These are phyloP conservation scores for Hypsizygus marmoreus DNA, from an alignment of 768 basidiomycete genomes.

Conservation along the genomic window DNA sequence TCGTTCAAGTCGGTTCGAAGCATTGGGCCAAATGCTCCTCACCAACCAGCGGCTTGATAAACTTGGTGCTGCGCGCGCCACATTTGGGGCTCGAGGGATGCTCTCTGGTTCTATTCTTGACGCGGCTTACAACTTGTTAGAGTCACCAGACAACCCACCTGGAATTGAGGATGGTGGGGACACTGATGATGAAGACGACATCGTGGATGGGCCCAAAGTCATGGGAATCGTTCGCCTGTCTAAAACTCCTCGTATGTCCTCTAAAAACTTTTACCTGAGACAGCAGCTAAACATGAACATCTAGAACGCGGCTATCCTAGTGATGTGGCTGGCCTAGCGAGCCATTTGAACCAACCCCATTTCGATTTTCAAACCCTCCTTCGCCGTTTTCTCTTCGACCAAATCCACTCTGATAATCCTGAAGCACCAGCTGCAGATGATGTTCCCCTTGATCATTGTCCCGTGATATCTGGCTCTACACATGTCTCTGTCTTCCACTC, in stretches of 20 bases:
- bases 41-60: slow-evolving; percentile 21
- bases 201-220: not conserved
- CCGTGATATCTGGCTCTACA: slow-evolving; percentile 9
- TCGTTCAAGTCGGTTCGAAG: slow-evolving; percentile 16
- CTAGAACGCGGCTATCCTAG: slow-evolving; percentile 10
- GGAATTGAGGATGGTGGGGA: not conserved
- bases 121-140: not conserved
- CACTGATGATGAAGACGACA: not conserved
- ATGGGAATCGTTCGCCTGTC: not conserved
- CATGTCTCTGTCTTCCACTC: slow-evolving; percentile 17
- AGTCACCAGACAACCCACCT: not conserved
- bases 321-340: slow-evolving; percentile 9
- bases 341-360: slow-evolving; percentile 17
- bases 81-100: slow-evolving; percentile 7
- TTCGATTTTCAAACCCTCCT: slow-evolving; percentile 10
- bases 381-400: slow-evolving; percentile 16
- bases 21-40: slow-evolving; percentile 23
- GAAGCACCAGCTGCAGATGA: not conserved
- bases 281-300: not conserved
- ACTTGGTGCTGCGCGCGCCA: slow-evolving; percentile 7
- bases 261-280: not conserved
- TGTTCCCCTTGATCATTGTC: slow-evolving; percentile 12
- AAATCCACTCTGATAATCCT: slow-evolving; percentile 5
- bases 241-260: slow-evolving; percentile 10
- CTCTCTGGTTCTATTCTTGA: not conserved